Evolutionary conservation across 495 filamentous ascomycete species (phyloP), one percentile per base, ranked within the genome.

Genomic region (Pseudomonodictys pantanalensis): DNA sequence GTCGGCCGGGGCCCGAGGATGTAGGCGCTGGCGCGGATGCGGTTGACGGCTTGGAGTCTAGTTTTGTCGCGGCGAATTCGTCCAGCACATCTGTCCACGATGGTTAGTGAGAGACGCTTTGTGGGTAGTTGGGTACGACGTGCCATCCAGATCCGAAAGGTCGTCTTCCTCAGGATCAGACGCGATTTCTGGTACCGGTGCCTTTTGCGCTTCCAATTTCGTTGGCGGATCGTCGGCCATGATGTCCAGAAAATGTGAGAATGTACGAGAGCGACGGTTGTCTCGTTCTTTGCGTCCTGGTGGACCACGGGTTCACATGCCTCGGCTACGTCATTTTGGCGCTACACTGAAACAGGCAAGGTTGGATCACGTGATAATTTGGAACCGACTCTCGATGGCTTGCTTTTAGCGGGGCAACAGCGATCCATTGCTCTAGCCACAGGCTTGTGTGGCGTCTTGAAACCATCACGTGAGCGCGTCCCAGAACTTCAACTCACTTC

Each of bases 61-160:
- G 52, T 49, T 81, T 81, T 2, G 79, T 74, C 9, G 79, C 66
- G 15, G 84, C 78, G 74, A 98, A 98, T 66, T 96, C 86, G 62
- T 97, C 91, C 28, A 98, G 86, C 71, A 97, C 84, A 46, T 97
- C 91, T 96, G 62, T 10, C 28, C n/a, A n/a, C n/a, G n/a, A 10
- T 29, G 35, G 35, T 29, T 29, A 46, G 60, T 38, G 60, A 52
- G 41, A 35, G 4, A 9, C 30, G 26, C 10, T 17, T 24, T 20
- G 12, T 2, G 22, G 28, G 58, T n/a, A 29, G n/a, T 35, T 9
- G 38, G 15, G 11, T 41, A 24, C 29, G 26, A 64, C 77, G 46
- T 68, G 88, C 90, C 92, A 73, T 97, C 92, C 41, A 97, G 76
- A 69, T 97, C 92, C 69, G 96, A 91, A 18, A 95, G 80, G 68